phyloP scores from a whole-genome alignment of 2,329 filamentous ascomycete genomes.

The Colletotrichum cereale region DNA sequence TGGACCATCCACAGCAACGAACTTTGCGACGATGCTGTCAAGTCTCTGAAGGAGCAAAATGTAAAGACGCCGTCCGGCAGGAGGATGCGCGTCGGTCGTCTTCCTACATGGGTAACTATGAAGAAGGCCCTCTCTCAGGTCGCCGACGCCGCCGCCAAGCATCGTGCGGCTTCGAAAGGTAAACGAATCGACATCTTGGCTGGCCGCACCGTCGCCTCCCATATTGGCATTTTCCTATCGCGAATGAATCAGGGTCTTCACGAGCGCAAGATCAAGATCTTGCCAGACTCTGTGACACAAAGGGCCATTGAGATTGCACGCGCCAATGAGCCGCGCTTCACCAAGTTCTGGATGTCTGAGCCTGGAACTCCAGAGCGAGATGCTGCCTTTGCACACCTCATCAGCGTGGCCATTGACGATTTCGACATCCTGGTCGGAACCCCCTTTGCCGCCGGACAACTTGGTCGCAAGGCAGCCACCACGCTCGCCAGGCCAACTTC shows the following conservation, averaged over 20 bases:
- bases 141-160: neutral
- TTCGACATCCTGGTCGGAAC: constrained; percentile 28
- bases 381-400: neutral
- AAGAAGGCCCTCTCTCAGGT: neutral
- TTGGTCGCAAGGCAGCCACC: neutral
- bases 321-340: neutral
- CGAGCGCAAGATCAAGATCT: neutral
- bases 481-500: neutral
- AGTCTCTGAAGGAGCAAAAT: neutral
- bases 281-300: neutral
- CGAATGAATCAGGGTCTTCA: neutral
- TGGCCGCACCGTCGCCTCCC: neutral
- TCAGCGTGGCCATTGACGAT: neutral
- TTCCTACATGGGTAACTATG: neutral
- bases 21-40: constrained; percentile 21
- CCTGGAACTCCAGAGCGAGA: neutral
- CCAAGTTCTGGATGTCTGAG: neutral
- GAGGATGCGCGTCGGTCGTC: neutral
- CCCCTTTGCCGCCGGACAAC: constrained; percentile 17
- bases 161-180: neutral
- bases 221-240: neutral
- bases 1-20: constrained; percentile 29
- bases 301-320: neutral
- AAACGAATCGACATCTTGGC: neutral
- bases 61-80: neutral